Percentiles rank a stretch among this genome's conserved stretches.
Conservation (phyloP, 208 protist genomes). For the Angomonas ambiguus region DNA sequence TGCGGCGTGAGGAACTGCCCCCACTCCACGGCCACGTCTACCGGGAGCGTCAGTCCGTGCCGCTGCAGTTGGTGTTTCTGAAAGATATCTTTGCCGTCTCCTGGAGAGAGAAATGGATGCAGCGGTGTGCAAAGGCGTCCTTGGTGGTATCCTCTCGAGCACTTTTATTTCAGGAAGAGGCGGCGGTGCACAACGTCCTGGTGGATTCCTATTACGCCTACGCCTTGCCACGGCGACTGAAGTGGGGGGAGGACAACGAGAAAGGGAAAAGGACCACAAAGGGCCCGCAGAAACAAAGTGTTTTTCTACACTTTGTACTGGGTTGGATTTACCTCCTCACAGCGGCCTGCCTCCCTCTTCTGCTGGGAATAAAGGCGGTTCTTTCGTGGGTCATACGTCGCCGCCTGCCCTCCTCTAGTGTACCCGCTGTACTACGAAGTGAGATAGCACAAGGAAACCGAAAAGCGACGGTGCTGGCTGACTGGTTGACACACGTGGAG, state of each 20-base stretch:
- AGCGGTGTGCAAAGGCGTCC: background rate
- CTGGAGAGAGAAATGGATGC: background rate
- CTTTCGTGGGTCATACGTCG: too few species aligned
- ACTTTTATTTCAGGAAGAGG: background rate
- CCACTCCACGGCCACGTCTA: background rate
- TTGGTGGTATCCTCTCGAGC: background rate
- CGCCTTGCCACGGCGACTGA: too few species aligned
- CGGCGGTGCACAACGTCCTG: too few species aligned
- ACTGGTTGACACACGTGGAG: slow-evolving; percentile 1
- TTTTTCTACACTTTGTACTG: too few species aligned
- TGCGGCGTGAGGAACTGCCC: slow-evolving; percentile 26
- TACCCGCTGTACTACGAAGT: background rate
- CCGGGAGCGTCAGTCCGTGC: background rate
- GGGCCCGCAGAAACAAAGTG: too few species aligned
- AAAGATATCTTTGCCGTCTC: slow-evolving; percentile 16
- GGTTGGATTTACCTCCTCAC: too few species aligned
- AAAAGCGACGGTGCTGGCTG: background rate
- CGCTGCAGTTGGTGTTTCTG: slow-evolving; percentile 21
- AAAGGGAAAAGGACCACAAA: too few species aligned
- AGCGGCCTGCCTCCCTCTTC: too few species aligned
- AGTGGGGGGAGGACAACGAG: too few species aligned
- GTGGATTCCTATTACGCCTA: too few species aligned
- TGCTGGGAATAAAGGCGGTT: too few species aligned
- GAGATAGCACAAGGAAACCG: background rate
- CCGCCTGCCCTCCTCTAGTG: background rate